Percentiles rank a stretch among this genome's conserved stretches.
phyloP scores from a whole-genome alignment of 331 rosid genomes.

The Ulmus americana region DNA sequence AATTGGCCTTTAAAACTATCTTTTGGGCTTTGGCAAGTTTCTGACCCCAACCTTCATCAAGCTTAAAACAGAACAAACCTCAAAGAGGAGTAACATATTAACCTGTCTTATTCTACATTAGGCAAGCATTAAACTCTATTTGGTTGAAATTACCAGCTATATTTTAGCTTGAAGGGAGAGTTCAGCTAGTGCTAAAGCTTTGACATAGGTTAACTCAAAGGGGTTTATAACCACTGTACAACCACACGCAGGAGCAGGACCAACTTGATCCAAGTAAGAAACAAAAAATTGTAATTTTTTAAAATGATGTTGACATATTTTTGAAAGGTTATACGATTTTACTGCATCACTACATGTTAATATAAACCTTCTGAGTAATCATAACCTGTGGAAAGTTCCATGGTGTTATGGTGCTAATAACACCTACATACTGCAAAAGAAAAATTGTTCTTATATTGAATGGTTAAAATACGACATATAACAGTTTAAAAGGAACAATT shows the following conservation, averaged over 20 bases:
- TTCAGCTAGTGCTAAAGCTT: conserved; percentile 95
- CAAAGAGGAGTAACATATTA: too few relatives aligned
- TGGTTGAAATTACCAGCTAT: conserved; percentile 49
- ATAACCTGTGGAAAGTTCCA: conserved; percentile 98
- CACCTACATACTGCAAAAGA: conserved; percentile 85
- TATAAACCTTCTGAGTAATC: conserved; percentile 81
- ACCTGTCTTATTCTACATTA: too few relatives aligned
- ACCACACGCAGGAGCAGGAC: conserved; percentile 98
- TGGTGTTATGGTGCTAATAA: conserved; percentile 83
- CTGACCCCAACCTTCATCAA: too few relatives aligned
- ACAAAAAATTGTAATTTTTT: conserved; percentile 14
- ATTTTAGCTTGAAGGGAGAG: conserved; percentile 93
- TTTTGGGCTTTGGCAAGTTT: too few relatives aligned
- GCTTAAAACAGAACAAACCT: too few relatives aligned
- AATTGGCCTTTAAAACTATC: too few relatives aligned
- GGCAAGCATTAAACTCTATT: not conserved
- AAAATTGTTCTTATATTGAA: conserved; percentile 1
- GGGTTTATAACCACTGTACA: conserved; percentile 94
- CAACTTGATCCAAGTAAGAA: conserved; percentile 53
- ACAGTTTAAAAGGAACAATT: too few relatives aligned
- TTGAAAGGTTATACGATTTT: too few relatives aligned
- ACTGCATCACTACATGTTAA: not conserved
- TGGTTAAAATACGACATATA: too few relatives aligned
- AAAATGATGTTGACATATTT: not conserved
- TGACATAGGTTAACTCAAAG: conserved; percentile 88